phyloP scores from a whole-genome alignment of 2,329 filamentous ascomycete genomes.

The Cytospora paraplurivora region DNA sequence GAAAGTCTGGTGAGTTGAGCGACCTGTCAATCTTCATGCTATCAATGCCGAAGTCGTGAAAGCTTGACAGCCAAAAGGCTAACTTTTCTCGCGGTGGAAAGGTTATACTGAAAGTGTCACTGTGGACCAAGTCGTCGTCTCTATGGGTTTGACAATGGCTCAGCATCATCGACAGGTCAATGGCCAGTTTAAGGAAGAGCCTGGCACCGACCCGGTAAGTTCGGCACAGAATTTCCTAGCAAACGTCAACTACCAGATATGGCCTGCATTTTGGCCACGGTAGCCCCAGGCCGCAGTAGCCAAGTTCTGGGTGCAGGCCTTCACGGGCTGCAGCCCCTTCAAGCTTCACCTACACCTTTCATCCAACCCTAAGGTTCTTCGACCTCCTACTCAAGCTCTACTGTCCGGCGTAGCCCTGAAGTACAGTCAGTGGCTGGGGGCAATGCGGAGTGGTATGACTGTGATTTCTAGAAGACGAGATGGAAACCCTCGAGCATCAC shows the following conservation, averaged over 20 bases:
- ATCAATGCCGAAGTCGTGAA: too few relatives aligned
- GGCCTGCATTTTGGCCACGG: not conserved
- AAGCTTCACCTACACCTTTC: not conserved
- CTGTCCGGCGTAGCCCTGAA: slow-evolving; percentile 9
- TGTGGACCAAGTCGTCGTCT: not conserved
- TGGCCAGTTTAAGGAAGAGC: slow-evolving; percentile 48
- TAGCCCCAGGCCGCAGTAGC: slow-evolving; percentile 18
- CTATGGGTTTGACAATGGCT: slow-evolving; percentile 50
- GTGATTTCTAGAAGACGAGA: slow-evolving; percentile 47
- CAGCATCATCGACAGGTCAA: slow-evolving; percentile 46
- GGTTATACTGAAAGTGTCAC: slow-evolving; percentile 28
- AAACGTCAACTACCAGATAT: slow-evolving; percentile 17
- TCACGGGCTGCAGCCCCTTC: not conserved
- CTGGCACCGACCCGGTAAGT: slow-evolving; percentile 45
- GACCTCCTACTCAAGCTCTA: slow-evolving; percentile 6
- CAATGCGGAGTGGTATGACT: slow-evolving; percentile 32
- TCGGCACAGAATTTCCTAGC: slow-evolving; percentile 18
- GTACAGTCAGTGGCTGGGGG: not conserved
- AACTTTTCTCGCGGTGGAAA: slow-evolving; percentile 14
- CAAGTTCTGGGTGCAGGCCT: not conserved
- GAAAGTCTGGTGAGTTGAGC: not conserved
- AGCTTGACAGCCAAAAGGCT: slow-evolving; percentile 13
- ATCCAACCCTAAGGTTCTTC: not conserved
- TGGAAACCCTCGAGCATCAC: slow-evolving; percentile 49
- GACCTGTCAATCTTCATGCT: not conserved